Percentiles rank a stretch among this genome's conserved stretches.
Evolutionary conservation across 2,329 filamentous ascomycete species (phyloP).

Genomic region (Aspergillus unguis): DNA sequence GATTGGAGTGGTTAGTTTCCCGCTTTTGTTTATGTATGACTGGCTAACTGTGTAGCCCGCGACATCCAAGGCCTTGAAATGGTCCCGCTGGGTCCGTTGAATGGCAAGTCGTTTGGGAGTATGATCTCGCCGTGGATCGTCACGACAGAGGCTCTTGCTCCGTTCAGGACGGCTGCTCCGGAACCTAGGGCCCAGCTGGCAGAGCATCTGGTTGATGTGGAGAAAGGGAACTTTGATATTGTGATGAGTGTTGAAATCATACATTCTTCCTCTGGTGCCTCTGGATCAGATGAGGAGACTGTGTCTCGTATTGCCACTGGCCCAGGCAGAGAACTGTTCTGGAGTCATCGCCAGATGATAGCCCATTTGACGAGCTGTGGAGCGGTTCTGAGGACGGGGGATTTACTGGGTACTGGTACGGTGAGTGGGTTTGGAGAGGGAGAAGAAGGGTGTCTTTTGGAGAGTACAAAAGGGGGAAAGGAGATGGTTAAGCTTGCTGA

Average conservation of each 20-base stretch:
- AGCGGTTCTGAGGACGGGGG: conserved; percentile 28
- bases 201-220: conserved; percentile 19
- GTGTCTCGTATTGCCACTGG: conserved; percentile 14
- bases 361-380: conserved; percentile 30
- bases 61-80: conserved; percentile 63
- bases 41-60: conserved; percentile 18
- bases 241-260: conserved; percentile 22
- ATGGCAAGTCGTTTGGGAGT: conserved; percentile 60
- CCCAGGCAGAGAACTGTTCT: conserved; percentile 23
- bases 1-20: conserved; percentile 49
- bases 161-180: conserved; percentile 20
- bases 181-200: conserved; percentile 15
- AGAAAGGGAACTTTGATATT: conserved; percentile 21
- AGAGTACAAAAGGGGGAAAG: conserved; percentile 27
- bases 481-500: conserved; percentile 17
- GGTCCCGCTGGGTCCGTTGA: conserved; percentile 59
- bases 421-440: conserved; percentile 24
- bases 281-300: background rate
- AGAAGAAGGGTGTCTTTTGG: conserved; percentile 27
- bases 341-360: conserved; percentile 29
- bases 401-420: conserved; percentile 33
- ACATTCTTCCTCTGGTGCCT: background rate
- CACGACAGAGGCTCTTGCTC: conserved; percentile 56
- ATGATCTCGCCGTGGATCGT: conserved; percentile 62
- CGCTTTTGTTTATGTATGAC: background rate